These are phyloP conservation scores for Hypsizygus marmoreus DNA, from an alignment of 768 basidiomycete genomes.

Conservation along the genomic window DNA sequence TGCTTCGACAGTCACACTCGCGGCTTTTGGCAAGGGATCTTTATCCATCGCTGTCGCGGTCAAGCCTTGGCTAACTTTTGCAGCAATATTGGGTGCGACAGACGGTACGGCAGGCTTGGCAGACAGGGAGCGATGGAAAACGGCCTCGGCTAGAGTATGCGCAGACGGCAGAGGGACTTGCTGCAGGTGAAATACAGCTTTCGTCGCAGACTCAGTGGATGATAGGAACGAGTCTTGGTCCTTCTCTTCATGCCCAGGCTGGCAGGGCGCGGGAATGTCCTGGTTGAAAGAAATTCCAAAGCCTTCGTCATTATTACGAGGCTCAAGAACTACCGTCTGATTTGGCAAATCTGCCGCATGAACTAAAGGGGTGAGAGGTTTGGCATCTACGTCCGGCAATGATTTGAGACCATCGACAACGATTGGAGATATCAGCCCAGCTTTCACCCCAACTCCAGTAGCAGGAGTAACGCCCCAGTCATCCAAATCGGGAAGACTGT, in stretches of 20 bases:
- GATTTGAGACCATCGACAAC: constrained; percentile 63
- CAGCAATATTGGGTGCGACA: constrained; percentile 3
- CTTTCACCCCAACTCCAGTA: constrained; percentile 26
- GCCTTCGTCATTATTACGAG: no score
- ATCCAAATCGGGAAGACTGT: constrained; percentile 78
- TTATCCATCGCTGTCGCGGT: constrained; percentile 9
- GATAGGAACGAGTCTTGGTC: not conserved
- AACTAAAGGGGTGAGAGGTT: constrained; percentile 19
- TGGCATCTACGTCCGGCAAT: constrained; percentile 47
- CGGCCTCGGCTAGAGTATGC: constrained; percentile 11
- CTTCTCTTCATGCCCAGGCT: not conserved
- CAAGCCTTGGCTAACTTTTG: constrained; percentile 5
- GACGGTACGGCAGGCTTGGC: constrained; percentile 13
- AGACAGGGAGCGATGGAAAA: constrained; percentile 20
- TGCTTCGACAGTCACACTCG: not conserved
- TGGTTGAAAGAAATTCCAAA: no score
- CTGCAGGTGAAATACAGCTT: not conserved
- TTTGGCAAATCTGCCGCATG: no score
- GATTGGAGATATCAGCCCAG: constrained; percentile 65
- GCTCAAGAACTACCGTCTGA: no score
- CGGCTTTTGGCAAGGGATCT: not conserved
- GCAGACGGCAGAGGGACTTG: constrained; percentile 12
- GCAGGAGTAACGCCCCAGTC: constrained; percentile 77
- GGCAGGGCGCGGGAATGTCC: no score
- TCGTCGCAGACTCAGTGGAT: constrained; percentile 9